Evolutionary conservation across 495 filamentous ascomycete genomes (phyloP).

Genomic region (Daldinia concentrica): DNA sequence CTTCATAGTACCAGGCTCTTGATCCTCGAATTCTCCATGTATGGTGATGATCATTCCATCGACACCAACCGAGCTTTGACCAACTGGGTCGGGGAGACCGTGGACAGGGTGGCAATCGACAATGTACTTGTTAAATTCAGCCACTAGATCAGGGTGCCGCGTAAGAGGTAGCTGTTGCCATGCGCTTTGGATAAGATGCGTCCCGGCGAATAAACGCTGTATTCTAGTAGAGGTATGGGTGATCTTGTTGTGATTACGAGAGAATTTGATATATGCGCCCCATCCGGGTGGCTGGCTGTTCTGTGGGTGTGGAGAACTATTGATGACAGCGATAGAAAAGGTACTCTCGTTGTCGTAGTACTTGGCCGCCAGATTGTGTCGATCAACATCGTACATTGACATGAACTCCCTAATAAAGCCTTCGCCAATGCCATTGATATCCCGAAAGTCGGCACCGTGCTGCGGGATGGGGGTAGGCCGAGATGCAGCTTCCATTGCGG

Average conservation of each 20-base stretch:
- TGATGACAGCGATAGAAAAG: slow-evolving; percentile 82
- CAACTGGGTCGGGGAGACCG: slow-evolving; percentile 74
- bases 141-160: slow-evolving; percentile 72
- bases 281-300: slow-evolving; percentile 60
- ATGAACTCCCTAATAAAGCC: slow-evolving; percentile 82
- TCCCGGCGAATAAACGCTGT: slow-evolving; percentile 71
- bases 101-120: slow-evolving; percentile 84
- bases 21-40: slow-evolving; percentile 85
- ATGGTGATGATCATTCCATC: slow-evolving; percentile 82
- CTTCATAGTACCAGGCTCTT: slow-evolving; percentile 61
- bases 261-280: slow-evolving; percentile 80
- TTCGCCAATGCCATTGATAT: slow-evolving; percentile 76
- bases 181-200: slow-evolving; percentile 68
- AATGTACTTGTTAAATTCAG: slow-evolving; percentile 73
- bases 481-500: slow-evolving; percentile 51
- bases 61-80: slow-evolving; percentile 69
- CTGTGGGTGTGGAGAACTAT: slow-evolving; percentile 63
- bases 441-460: slow-evolving; percentile 73
- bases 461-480: slow-evolving; percentile 71
- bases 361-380: slow-evolving; percentile 64
- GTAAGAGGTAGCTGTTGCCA: slow-evolving; percentile 79
- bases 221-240: slow-evolving; percentile 65
- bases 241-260: slow-evolving; percentile 80
- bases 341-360: slow-evolving; percentile 81
- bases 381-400: slow-evolving; percentile 75